A percentile compares a stretch with the other conserved stretches of the same genome.
phyloP scores from a whole-genome alignment of 2,329 filamentous ascomycete species.

The Leptographium radiaticola region DNA sequence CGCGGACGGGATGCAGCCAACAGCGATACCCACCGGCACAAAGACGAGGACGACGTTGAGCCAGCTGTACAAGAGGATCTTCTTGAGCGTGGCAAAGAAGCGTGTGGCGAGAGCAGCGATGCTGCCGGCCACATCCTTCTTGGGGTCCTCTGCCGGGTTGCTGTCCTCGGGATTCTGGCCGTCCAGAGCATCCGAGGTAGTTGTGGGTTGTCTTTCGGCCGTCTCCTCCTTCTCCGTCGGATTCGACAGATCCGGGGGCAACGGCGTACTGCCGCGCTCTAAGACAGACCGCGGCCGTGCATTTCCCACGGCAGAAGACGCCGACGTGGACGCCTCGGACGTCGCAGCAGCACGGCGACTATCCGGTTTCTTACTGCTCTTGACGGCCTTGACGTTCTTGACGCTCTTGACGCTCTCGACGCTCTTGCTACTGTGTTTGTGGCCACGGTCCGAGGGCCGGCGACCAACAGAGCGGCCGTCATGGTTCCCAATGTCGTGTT shows the following conservation, averaged over 20 bases:
- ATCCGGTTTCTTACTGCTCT: neutral
- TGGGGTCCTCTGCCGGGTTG: neutral
- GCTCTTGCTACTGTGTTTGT: neutral
- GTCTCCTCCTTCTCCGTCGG: neutral
- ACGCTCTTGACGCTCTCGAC: too few relatives aligned
- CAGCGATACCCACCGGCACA: slow-evolving; percentile 63
- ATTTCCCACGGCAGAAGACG: slow-evolving; percentile 34
- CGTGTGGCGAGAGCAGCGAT: slow-evolving; percentile 15
- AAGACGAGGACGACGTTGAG: slow-evolving; percentile 67
- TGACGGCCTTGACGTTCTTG: too few relatives aligned
- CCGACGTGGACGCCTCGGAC: slow-evolving; percentile 15
- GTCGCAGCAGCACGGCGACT: neutral
- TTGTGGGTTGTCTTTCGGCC: neutral
- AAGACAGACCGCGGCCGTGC: slow-evolving; percentile 45
- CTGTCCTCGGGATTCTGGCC: neutral
- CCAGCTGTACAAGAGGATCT: slow-evolving; percentile 58
- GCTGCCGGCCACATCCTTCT: slow-evolving; percentile 9
- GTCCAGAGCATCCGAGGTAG: neutral
- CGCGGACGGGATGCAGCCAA: slow-evolving; percentile 38
- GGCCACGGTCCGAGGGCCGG: neutral
- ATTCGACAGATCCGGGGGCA: neutral
- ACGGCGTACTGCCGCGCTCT: slow-evolving; percentile 17
- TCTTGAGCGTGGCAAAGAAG: slow-evolving; percentile 39
- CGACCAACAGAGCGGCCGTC: neutral
- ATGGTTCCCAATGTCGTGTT: slow-evolving; percentile 11